Conservation (phyloP, 164 flowering plant species). For the Protea cynaroides region DNA sequence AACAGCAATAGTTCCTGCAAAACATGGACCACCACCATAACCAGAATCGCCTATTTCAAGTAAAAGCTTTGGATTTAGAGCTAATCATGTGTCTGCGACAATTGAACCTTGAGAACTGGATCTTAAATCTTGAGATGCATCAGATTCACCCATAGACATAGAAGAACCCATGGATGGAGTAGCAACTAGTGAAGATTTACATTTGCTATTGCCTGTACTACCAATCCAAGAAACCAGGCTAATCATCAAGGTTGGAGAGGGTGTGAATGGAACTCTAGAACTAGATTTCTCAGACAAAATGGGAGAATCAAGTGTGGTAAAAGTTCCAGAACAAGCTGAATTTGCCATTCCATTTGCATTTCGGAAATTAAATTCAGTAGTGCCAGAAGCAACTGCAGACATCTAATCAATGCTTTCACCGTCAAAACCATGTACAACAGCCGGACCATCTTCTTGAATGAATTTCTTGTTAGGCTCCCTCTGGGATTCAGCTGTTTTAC, state of each 20-base stretch:
- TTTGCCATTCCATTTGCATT: conserved; percentile 27
- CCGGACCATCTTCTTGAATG: conserved; percentile 18
- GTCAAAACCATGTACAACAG: conserved; percentile 26
- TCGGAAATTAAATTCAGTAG: too few species aligned
- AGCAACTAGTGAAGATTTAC: conserved; percentile 27
- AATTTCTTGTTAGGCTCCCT: conserved; percentile 16
- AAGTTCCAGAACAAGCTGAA: conserved; percentile 48
- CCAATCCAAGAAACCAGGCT: conserved; percentile 59
- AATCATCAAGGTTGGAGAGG: conserved; percentile 49
- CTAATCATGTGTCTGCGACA: conserved; percentile 29
- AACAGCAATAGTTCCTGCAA: conserved; percentile 73
- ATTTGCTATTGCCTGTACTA: conserved; percentile 30
- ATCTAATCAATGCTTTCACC: conserved; percentile 31
- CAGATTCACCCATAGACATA: conserved; percentile 36
- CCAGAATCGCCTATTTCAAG: conserved; percentile 66
- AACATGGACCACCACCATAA: conserved; percentile 81
- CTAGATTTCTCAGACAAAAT: too few species aligned
- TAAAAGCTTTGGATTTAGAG: conserved; percentile 43
- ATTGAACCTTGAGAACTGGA: conserved; percentile 34
- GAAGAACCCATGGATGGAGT: conserved; percentile 48
- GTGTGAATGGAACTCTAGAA: too few species aligned
- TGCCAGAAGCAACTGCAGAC: conserved; percentile 34
- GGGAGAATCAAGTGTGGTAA: conserved; percentile 31
- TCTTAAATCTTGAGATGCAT: conserved; percentile 37
- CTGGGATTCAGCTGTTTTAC: background rate